Conservation (phyloP, 345 rosid genomes). For the Durio zibethinus region DNA sequence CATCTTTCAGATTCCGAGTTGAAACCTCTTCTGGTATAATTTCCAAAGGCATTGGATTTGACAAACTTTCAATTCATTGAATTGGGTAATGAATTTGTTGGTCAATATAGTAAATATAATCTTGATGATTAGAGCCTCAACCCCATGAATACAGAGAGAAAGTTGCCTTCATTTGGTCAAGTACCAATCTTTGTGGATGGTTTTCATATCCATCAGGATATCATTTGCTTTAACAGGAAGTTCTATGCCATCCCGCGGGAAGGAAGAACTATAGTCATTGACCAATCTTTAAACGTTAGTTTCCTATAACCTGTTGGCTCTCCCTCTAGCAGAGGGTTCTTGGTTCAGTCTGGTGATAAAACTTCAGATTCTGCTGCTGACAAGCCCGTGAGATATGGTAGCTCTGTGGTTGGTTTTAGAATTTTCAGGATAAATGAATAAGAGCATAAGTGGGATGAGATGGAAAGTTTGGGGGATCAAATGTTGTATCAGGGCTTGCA, state of each 20-base stretch:
- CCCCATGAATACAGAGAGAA: slow-evolving; percentile 53
- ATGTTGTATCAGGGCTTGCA: slow-evolving; percentile 70
- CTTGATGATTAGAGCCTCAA: too few species aligned
- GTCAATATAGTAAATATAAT: too few species aligned
- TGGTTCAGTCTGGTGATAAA: slow-evolving; percentile 63
- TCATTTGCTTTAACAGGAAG: slow-evolving; percentile 49
- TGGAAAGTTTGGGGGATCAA: slow-evolving; percentile 43
- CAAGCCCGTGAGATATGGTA: neutral
- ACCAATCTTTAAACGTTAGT: slow-evolving; percentile 22
- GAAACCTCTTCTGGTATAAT: neutral
- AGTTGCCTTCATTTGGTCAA: slow-evolving; percentile 41
- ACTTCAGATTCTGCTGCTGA: neutral
- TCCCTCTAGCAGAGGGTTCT: slow-evolving; percentile 72
- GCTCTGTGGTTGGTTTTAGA: slow-evolving; percentile 42
- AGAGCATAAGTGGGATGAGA: slow-evolving; percentile 50
- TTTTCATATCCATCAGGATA: slow-evolving; percentile 74
- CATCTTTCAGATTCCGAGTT: neutral
- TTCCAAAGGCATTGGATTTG: neutral
- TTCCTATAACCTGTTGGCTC: slow-evolving; percentile 45
- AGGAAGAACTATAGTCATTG: slow-evolving; percentile 60
- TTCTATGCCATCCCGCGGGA: slow-evolving; percentile 63
- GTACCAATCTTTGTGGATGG: slow-evolving; percentile 32
- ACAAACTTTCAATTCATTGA: neutral
- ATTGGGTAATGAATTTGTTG: neutral
- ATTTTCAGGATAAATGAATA: neutral